Conservation (phyloP, 2,329 filamentous ascomycete genomes). For the Falciphora oryzae region DNA sequence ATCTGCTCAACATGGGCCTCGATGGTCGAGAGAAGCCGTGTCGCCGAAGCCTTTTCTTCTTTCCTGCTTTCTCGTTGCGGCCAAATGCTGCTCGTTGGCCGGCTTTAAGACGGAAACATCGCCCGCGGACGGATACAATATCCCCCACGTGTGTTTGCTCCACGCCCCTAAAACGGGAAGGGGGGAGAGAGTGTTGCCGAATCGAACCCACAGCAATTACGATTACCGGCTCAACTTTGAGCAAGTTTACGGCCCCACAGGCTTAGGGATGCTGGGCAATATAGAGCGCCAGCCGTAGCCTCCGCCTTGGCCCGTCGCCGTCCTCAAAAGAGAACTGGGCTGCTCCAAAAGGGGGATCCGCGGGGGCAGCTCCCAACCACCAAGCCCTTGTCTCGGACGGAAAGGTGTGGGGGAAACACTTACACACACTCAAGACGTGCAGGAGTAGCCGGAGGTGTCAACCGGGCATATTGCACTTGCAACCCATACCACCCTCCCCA, state of each 20-base stretch:
- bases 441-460: background rate
- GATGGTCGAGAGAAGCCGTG: background rate
- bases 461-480: background rate
- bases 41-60: background rate
- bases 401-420: background rate
- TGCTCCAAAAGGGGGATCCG: too few species aligned
- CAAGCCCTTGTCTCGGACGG: background rate
- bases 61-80: background rate
- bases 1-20: slow-evolving; percentile 3
- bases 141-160: background rate
- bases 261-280: background rate
- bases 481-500: background rate
- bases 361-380: background rate
- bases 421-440: background rate
- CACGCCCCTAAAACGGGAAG: too few species aligned
- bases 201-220: background rate
- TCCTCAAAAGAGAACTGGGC: too few species aligned
- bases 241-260: background rate
- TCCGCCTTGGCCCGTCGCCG: background rate
- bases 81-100: background rate
- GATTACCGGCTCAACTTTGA: background rate
- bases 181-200: background rate
- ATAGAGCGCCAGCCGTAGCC: background rate
- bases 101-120: background rate
- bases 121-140: too few species aligned